phyloP scores from a whole-genome alignment of 805 yeast species.

The Blastobotrys robertii region DNA sequence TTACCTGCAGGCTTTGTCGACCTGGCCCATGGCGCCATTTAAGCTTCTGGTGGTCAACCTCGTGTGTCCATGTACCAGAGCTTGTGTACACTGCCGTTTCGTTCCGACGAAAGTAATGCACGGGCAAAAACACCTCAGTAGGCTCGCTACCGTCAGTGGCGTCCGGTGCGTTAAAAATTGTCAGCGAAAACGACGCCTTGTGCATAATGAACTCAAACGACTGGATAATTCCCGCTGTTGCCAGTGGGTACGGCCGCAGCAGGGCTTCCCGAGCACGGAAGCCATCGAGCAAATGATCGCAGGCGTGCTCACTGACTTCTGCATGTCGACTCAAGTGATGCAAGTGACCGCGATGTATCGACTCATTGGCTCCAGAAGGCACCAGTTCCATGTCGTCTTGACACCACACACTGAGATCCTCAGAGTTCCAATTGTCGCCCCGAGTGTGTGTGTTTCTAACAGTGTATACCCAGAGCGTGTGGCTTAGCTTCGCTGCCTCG shows the following conservation, averaged over 20 bases:
- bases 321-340: too few relatives aligned
- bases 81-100: constrained; percentile 40
- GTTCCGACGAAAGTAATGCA: constrained; percentile 52
- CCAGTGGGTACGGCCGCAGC: constrained; percentile 58
- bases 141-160: constrained; percentile 26
- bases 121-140: constrained; percentile 59
- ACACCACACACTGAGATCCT: constrained; percentile 82
- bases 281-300: constrained; percentile 3
- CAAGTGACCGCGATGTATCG: too few relatives aligned
- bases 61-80: constrained; percentile 43
- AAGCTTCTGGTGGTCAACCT: constrained; percentile 35
- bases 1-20: background rate
- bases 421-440: constrained; percentile 91
- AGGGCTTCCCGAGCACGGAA: constrained; percentile 55
- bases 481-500: constrained; percentile 61
- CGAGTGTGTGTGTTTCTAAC: constrained; percentile 59
- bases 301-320: background rate
- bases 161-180: constrained; percentile 5
- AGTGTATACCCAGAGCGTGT: constrained; percentile 79
- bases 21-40: constrained; percentile 51
- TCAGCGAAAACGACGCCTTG: constrained; percentile 10
- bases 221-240: constrained; percentile 21
- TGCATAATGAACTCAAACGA: constrained; percentile 13
- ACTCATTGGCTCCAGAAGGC: too few relatives aligned
- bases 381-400: constrained; percentile 37